Evolutionary conservation across 495 filamentous ascomycete genomes (phyloP).

Genomic region (Xylaria cubensis): DNA sequence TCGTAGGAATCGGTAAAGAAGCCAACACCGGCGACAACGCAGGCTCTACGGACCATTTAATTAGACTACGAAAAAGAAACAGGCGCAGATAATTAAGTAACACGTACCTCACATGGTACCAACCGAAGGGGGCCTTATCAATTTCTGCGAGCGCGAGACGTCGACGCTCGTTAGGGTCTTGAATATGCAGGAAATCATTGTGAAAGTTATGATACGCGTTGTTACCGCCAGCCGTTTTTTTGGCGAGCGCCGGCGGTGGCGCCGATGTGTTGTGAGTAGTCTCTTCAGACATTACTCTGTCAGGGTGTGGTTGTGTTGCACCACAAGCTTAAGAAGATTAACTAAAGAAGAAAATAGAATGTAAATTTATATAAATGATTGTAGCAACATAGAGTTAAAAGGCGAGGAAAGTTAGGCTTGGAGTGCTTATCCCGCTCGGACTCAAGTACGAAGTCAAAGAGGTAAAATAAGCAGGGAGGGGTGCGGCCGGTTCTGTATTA

Average conservation of each 20-base stretch:
- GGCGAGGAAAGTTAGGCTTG: background rate
- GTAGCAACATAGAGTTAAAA: background rate
- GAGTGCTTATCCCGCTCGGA: background rate
- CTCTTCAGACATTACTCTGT: constrained; percentile 33
- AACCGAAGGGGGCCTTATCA: constrained; percentile 80
- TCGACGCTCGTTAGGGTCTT: constrained; percentile 76
- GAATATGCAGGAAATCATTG: constrained; percentile 67
- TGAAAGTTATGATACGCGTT: constrained; percentile 73
- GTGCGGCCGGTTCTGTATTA: constrained; percentile 19
- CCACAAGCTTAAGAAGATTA: background rate
- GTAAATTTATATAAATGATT: background rate
- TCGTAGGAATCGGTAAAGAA: constrained; percentile 86
- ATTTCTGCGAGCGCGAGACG: constrained; percentile 78
- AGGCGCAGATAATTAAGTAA: too few relatives aligned
- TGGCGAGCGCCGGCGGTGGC: constrained; percentile 20
- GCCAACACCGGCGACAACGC: constrained; percentile 80
- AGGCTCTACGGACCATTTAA: constrained; percentile 54
- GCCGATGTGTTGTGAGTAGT: constrained; percentile 12
- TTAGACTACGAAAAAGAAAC: background rate
- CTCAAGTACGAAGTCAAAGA: constrained; percentile 4
- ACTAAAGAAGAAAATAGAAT: background rate
- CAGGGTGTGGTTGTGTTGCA: background rate
- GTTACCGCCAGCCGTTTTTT: constrained; percentile 66
- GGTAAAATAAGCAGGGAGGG: constrained; percentile 2
- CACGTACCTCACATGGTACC: constrained; percentile 66